Conservation (phyloP, 495 filamentous ascomycete species). For the Aspergillus taichungensis region DNA sequence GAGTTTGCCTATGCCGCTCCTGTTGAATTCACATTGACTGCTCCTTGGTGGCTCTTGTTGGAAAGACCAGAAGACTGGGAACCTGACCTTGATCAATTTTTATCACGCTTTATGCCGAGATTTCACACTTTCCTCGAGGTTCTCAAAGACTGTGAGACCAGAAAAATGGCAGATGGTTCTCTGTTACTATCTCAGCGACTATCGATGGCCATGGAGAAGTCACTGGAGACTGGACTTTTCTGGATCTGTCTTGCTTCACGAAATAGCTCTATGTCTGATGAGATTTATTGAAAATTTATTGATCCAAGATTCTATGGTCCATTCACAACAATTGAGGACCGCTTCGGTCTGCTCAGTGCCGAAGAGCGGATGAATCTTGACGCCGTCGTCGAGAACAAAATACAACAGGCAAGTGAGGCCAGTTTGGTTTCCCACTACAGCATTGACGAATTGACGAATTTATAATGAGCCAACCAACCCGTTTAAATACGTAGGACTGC, state of each 20-base stretch:
- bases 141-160: conserved; percentile 14
- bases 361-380: conserved; percentile 13
- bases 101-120: conserved; percentile 9
- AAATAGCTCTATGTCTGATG: conserved; percentile 21
- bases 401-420: conserved; percentile 7
- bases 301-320: conserved; percentile 14
- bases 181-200: conserved; percentile 16
- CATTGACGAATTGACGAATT: conserved; percentile 7
- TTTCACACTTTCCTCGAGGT: conserved; percentile 14
- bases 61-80: conserved; percentile 26
- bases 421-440: conserved; percentile 6
- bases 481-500: too few relatives aligned
- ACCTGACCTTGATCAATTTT: conserved; percentile 16
- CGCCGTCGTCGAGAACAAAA: conserved; percentile 11
- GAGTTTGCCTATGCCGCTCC: conserved; percentile 37
- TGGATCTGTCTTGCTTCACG: conserved; percentile 22
- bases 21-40: conserved; percentile 27
- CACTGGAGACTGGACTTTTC: conserved; percentile 18
- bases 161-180: conserved; percentile 11
- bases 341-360: conserved; percentile 7
- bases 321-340: conserved; percentile 16
- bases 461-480: too few relatives aligned
- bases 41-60: conserved; percentile 38
- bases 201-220: conserved; percentile 15
- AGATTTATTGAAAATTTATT: conserved; percentile 23